Conservation (phyloP, 371 early-diverging fungal genomes). For the Coemansia sp. region DNA sequence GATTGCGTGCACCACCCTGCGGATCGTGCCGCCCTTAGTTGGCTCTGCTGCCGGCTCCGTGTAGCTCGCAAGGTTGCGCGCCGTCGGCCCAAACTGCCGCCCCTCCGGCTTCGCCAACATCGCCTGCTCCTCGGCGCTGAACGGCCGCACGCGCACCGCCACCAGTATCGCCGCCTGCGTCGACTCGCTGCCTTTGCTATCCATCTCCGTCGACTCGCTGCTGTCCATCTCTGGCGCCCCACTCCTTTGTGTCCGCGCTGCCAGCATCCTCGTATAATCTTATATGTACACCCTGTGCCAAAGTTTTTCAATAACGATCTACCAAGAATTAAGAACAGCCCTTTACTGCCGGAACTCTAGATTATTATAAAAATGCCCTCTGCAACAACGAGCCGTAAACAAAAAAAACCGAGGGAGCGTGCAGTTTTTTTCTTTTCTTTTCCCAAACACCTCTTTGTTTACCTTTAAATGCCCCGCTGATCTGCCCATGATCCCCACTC, state of each 20-base stretch:
- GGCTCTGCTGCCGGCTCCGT: conserved; percentile 13
- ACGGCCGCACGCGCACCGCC: conserved; percentile 65
- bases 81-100: conserved; percentile 44
- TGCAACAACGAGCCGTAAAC: background rate
- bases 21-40: conserved; percentile 25
- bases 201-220: background rate
- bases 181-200: background rate
- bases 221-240: background rate
- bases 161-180: conserved; percentile 54
- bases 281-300: no score
- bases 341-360: no score
- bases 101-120: conserved; percentile 38
- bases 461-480: conserved; percentile 1
- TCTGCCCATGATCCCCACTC: background rate
- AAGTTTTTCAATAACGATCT: no score
- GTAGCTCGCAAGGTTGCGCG: conserved; percentile 41
- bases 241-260: background rate
- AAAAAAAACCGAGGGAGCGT: background rate
- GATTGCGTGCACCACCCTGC: conserved; percentile 60
- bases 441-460: conserved; percentile 1
- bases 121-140: conserved; percentile 55
- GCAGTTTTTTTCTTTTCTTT: background rate
- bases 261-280: no score
- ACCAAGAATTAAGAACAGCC: no score
- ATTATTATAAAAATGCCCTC: no score